phyloP scores from a whole-genome alignment of 345 rosid genomes.

The Trapa bicornis region DNA sequence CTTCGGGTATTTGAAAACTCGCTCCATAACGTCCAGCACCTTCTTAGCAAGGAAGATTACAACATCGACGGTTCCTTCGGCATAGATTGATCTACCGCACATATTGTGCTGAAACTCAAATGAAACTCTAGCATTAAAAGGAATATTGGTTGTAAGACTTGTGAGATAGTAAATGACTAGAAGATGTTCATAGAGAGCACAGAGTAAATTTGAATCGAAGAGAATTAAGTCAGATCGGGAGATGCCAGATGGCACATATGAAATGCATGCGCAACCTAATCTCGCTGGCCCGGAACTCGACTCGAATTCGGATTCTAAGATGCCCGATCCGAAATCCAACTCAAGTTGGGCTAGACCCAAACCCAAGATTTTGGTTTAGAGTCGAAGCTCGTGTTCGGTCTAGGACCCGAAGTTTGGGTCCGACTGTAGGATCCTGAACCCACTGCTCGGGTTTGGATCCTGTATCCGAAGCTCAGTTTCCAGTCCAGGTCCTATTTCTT shows the following conservation, averaged over 20 bases:
- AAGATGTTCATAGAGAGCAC: background rate
- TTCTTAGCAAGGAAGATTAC: conserved; percentile 76
- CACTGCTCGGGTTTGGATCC: too few species aligned
- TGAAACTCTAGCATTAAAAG: conserved; percentile 45
- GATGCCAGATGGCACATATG: conserved; percentile 84
- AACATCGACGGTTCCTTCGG: conserved; percentile 90
- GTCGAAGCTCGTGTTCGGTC: too few species aligned
- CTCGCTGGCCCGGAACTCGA: too few species aligned
- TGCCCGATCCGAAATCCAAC: too few species aligned
- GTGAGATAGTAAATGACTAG: conserved; percentile 1
- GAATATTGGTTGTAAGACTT: background rate
- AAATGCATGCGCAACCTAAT: conserved; percentile 78
- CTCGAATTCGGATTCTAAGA: too few species aligned
- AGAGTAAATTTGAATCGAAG: background rate
- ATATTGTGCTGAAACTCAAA: conserved; percentile 97
- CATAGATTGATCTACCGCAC: conserved; percentile 87
- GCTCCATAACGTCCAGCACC: conserved; percentile 24
- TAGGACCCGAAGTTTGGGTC: too few species aligned
- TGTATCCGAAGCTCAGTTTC: too few species aligned
- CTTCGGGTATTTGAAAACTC: background rate
- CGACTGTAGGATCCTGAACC: too few species aligned
- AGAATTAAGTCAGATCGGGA: conserved; percentile 67
- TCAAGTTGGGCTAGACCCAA: too few species aligned
- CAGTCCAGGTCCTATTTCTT: too few species aligned
- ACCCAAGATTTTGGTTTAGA: too few species aligned